Evolutionary conservation across 768 basidiomycete species (phyloP), one percentile per base, ranked within the genome.

Genomic region (Rubroboletus satanas): DNA sequence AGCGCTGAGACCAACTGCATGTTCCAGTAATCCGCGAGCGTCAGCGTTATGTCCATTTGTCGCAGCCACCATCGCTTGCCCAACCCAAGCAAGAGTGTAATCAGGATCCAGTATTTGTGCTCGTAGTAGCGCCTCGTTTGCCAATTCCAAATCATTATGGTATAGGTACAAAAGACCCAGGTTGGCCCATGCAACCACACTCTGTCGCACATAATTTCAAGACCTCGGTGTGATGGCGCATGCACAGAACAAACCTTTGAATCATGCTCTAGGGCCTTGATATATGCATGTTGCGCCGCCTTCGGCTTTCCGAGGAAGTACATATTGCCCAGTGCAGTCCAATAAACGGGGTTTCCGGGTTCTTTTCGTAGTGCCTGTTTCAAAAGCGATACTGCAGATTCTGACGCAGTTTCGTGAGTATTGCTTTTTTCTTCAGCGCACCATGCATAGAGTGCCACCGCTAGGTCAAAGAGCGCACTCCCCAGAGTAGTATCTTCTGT

Each of bases 51-150:
- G 80, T 4, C 79, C 81, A 52, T 83, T 82, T 32, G 71, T 66
- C 17, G 75, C 78, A 43, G 89, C 89, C 41, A 91, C 77, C 26
- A 92, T 70, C 4, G 82, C 88, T 68, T 95, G 94, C 1, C 93
- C 97, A 21, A 96, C 77, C 97, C 97, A 99, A 8, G 93, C 87
- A 21, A 85, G 65, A 1, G 88, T 79, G 71, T 86, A 88, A 65
- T 98, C 96, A 7, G 96, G 92, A 74, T 98, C 94, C 42, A 94
- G 78, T 17, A 88, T 85, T 68, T 98, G 97, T 10, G 95, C 93
- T 54, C 85, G 85, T 63, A 85, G 79, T 61, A 99, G 83, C 1
- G 90, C 87, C 64, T 94, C 85, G 60, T 87, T 88, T 1, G 96
- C 92, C 32, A 98, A 75, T 47, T 93, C 88, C 2, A 78, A 62